Conservation (phyloP, 2,329 filamentous ascomycete genomes). For the Colletotrichum sp. region DNA sequence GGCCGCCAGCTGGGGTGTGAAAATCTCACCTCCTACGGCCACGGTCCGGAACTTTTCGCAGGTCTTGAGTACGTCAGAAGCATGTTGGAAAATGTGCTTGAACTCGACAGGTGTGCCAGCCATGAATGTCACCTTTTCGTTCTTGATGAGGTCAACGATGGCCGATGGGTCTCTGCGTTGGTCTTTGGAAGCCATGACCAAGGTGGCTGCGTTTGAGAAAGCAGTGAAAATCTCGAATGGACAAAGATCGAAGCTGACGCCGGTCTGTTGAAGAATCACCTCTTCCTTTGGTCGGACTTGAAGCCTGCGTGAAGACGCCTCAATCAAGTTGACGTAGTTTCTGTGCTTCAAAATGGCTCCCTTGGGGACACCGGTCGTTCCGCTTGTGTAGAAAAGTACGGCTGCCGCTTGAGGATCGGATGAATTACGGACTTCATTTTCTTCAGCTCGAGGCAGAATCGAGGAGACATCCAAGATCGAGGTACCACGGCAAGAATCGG, state of each 20-base stretch:
- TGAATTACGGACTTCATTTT: not conserved
- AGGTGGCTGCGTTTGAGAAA: conserved; percentile 37
- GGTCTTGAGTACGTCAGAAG: not conserved
- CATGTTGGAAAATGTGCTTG: conserved; percentile 29
- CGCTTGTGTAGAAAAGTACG: conserved; percentile 37
- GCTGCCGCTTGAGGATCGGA: conserved; percentile 14
- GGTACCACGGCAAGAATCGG: not conserved
- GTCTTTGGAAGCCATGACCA: conserved; percentile 37
- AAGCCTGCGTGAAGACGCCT: conserved; percentile 8
- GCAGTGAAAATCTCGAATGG: conserved; percentile 40
- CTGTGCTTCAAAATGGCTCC: conserved; percentile 39
- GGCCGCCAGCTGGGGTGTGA: conserved; percentile 4
- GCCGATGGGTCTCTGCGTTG: conserved; percentile 37
- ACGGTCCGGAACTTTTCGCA: conserved; percentile 20
- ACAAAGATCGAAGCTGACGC: conserved; percentile 46
- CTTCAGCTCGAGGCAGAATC: not conserved
- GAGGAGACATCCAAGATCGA: not conserved
- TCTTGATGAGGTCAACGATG: conserved; percentile 38
- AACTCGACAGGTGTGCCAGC: conserved; percentile 47
- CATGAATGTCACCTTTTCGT: conserved; percentile 40
- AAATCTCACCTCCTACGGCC: conserved; percentile 23
- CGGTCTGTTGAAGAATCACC: conserved; percentile 41
- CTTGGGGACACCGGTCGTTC: conserved; percentile 43
- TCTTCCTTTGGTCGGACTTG: conserved; percentile 23
- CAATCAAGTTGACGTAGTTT: conserved; percentile 31